Base-by-base conservation (phyloP, 805 yeast species). In the Sugiyamaella marilandica region DNA sequence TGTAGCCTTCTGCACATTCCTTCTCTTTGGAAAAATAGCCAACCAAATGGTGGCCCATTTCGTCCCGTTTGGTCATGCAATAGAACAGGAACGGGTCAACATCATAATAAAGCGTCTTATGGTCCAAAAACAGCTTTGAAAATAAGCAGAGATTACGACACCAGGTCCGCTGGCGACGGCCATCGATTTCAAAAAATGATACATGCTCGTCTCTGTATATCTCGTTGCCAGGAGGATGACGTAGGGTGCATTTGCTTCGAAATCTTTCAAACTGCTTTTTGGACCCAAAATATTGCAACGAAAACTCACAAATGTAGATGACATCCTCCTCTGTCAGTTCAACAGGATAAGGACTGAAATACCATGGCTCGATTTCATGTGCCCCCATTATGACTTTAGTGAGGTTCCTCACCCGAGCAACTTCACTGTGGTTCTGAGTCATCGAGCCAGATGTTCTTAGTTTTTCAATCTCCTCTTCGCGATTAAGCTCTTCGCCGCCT, bases 191-290 rank as follows among this genome's bases (percentile, higher is more conserved):
- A 76, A 92, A 94, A 66, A 94, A 94, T 14, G 97, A 87, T 37
- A 94, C 92, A 61, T 84, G 82, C 47, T 85, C 91, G 68, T 94
- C 98, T 47, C 99, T 75, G 68, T 94, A 94, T 19, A 94, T 91
- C 65, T 94, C 99, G 71, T 94, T 94, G 0, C 99, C 99, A 0
- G 99, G 99, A 0, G 99, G 99, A 64, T 92, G 98, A 65, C 85
- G 82, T 70, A 94, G 75, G 1, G 95, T 84, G 66, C 95, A 87
- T 65, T 94, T 94, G 26, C 81, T 68, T 64, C 98, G 77, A 71
- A 89, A 94, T 57, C 99, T 75, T 71, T 94, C 95, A 71, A 92
- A 94, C 70, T 91, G 98, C 63, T 87, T 88, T 56, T 78, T 75
- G 0, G 96, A 87, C 2, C 95, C 94, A 70, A 88, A 94, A 70